Evolutionary conservation across 192 early-diverging fungal species (phyloP).

Genomic region (Coemansia sp.): DNA sequence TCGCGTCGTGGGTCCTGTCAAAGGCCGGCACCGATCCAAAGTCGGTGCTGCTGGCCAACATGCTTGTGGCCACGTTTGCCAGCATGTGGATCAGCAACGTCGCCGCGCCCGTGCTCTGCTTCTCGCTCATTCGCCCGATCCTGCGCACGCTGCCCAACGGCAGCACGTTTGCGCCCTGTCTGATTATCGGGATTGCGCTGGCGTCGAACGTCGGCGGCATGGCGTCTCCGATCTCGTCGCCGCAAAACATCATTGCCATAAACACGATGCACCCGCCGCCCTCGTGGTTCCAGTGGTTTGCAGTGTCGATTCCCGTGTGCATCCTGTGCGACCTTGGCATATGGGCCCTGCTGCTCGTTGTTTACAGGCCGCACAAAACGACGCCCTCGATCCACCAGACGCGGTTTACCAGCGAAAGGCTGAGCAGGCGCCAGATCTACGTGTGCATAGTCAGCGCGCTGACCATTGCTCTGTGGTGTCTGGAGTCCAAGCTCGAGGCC

Average conservation of each 20-base stretch:
- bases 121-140: constrained; percentile 91
- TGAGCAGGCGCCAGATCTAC: constrained; percentile 66
- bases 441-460: constrained; percentile 67
- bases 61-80: constrained; percentile 94
- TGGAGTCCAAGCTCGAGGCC: constrained; percentile 67
- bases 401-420: constrained; percentile 38
- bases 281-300: constrained; percentile 89
- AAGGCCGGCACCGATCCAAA: constrained; percentile 85
- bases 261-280: constrained; percentile 86
- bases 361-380: constrained; percentile 73
- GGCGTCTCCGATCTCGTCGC: constrained; percentile 94
- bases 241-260: constrained; percentile 97
- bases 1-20: constrained; percentile 84
- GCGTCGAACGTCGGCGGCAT: constrained; percentile 97
- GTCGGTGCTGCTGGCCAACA: constrained; percentile 83
- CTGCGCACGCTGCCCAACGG: constrained; percentile 81
- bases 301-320: constrained; percentile 82
- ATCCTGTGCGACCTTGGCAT: constrained; percentile 73
- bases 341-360: constrained; percentile 75
- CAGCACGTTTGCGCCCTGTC: constrained; percentile 76
- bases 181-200: constrained; percentile 95
- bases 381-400: constrained; percentile 62
- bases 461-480: constrained; percentile 90
- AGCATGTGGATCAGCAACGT: constrained; percentile 99
- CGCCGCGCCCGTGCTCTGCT: constrained; percentile 94